Evolutionary conservation across 352 stramenopile species (phyloP).

Genomic region (Phytopythium boreale): DNA sequence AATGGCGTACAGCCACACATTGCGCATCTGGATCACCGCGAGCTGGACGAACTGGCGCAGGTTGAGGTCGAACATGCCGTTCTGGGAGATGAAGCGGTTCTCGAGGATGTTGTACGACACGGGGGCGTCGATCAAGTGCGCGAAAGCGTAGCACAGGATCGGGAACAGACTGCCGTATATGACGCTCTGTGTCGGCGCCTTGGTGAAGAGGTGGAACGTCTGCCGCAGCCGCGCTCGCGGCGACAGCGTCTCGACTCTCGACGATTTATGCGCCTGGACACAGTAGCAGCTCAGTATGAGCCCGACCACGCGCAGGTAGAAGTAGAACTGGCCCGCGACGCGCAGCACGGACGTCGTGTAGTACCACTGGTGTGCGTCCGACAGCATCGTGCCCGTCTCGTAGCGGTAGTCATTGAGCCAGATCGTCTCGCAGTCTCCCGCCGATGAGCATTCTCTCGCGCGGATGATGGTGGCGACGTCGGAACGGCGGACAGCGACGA

Average conservation of each 20-base stretch:
- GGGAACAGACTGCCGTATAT: slow-evolving; percentile 46
- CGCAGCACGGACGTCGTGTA: slow-evolving; percentile 22
- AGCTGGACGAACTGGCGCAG: slow-evolving; percentile 25
- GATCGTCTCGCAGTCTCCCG: slow-evolving; percentile 22
- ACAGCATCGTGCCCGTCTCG: slow-evolving; percentile 23
- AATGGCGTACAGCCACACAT: slow-evolving; percentile 37
- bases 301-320: slow-evolving; percentile 24
- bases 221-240: slow-evolving; percentile 5
- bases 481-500: slow-evolving; percentile 14
- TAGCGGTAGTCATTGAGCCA: slow-evolving; percentile 45
- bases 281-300: slow-evolving; percentile 31
- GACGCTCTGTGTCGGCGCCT: slow-evolving; percentile 43
- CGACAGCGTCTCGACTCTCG: slow-evolving; percentile 6
- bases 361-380: slow-evolving; percentile 29
- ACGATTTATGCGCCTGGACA: slow-evolving; percentile 13
- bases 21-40: slow-evolving; percentile 41
- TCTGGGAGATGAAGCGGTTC: slow-evolving; percentile 26
- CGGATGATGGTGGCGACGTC: slow-evolving; percentile 26
- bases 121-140: slow-evolving; percentile 43
- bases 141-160: slow-evolving; percentile 37
- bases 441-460: background rate
- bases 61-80: slow-evolving; percentile 26
- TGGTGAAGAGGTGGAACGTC: slow-evolving; percentile 30
- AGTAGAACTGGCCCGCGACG: slow-evolving; percentile 34
- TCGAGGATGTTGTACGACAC: slow-evolving; percentile 35